These are phyloP conservation scores for Rhizopogon vulgaris DNA, from an alignment of 768 basidiomycete species.

Conservation along the genomic window DNA sequence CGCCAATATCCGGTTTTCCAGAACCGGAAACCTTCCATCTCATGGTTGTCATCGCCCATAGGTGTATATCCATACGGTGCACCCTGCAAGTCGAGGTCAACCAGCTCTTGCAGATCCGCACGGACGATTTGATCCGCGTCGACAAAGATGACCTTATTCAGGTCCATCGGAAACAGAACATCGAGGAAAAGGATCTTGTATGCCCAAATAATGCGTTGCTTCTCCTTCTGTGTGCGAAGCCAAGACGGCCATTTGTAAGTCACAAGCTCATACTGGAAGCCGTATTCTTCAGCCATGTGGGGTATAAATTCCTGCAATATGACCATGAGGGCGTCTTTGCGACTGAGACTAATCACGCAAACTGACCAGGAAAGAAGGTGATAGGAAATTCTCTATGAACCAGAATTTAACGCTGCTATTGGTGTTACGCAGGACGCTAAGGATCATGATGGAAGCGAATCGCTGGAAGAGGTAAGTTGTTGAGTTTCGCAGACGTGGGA, in stretches of 20 bases:
- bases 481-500: background rate
- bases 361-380: constrained; percentile 88
- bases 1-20: constrained; percentile 99
- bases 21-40: constrained; percentile 98
- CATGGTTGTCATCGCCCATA: constrained; percentile 92
- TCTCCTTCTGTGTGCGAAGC: constrained; percentile 95
- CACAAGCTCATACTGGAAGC: constrained; percentile 94
- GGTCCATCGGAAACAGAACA: constrained; percentile 97
- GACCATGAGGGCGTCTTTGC: background rate
- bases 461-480: constrained; percentile 43
- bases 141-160: constrained; percentile 98
- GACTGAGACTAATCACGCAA: background rate
- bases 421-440: constrained; percentile 92
- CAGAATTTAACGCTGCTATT: constrained; percentile 96
- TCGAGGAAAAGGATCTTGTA: constrained; percentile 99
- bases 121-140: constrained; percentile 98
- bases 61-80: constrained; percentile 96
- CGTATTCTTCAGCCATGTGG: constrained; percentile 83
- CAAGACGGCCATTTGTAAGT: constrained; percentile 99
- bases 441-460: constrained; percentile 96
- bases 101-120: constrained; percentile 89
- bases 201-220: constrained; percentile 98
- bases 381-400: constrained; percentile 99
- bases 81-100: constrained; percentile 88
- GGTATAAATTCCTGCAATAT: constrained; percentile 81